Percentiles rank a stretch among this genome's conserved stretches.
These are phyloP conservation scores for Carnegiea gigantea DNA, from an alignment of 179 eudicot genomes.

Conservation along the genomic window DNA sequence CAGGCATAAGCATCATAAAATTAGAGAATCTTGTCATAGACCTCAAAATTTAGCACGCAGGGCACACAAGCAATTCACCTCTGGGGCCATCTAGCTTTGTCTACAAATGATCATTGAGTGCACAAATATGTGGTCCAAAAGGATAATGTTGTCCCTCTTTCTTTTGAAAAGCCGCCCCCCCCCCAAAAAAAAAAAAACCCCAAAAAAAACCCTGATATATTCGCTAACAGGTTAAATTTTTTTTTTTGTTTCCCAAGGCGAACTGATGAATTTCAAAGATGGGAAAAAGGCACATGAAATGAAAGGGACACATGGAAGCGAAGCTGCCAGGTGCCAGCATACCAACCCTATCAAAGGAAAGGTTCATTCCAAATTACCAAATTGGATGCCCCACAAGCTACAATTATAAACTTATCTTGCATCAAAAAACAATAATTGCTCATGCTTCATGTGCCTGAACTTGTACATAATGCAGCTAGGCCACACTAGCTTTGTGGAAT, in stretches of 20 bases:
- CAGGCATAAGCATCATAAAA: neutral
- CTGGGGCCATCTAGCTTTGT: neutral
- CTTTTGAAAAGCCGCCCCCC: too few relatives aligned
- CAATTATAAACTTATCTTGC: too few relatives aligned
- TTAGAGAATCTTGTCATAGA: neutral
- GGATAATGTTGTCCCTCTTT: neutral
- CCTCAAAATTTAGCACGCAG: neutral
- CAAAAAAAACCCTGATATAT: neutral
- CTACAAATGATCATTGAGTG: neutral
- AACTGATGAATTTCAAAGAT: neutral
- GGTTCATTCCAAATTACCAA: neutral
- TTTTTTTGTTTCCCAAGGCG: constrained; percentile 17
- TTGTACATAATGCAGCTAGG: neutral
- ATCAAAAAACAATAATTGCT: too few relatives aligned
- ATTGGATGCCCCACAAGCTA: neutral
- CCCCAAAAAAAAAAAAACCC: neutral
- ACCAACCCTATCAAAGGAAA: neutral
- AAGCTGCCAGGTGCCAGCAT: neutral
- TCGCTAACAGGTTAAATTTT: neutral
- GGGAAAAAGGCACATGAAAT: constrained; percentile 17
- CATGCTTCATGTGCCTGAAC: neutral
- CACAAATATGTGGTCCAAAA: constrained; percentile 15
- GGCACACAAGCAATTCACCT: neutral
- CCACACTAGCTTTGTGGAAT: neutral
- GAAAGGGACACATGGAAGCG: too few relatives aligned